Evolutionary conservation across 2,329 filamentous ascomycete genomes (phyloP), one percentile per base, ranked within the genome.

Genomic region (Trichoderma koningii): DNA sequence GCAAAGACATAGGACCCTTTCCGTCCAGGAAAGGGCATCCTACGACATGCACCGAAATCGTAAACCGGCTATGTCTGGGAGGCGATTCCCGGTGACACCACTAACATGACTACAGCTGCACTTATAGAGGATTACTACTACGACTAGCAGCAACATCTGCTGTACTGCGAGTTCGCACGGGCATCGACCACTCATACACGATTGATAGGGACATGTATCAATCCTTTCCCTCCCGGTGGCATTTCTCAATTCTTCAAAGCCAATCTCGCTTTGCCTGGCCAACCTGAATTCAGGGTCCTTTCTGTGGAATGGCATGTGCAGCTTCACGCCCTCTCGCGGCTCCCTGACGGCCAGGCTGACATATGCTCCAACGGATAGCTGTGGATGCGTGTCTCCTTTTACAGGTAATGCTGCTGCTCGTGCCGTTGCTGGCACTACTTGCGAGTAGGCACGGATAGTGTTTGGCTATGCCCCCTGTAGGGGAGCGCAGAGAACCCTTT

Each of bases 221-320:
- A 23, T 45, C 34, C 30, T n/a, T 45, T 48, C 42, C n/a, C 42
- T 45, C 14, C 7, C 42, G n/a, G n/a, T 55, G 30, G 21, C 52
- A 6, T 30, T 30, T 26, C 21, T 23, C 21, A 23, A 23, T 42
- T 55, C 19, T 26, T 9, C 19, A 62, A 44, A 14, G 50, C 47
- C 48, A 62, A 62, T 62, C 59, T 62, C 59, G 59, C 59, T 53
- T 62, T 62, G 38, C 14, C 59, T 23, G 59, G 59, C 57, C 21
- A 47, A 38, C 21, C 34, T 30, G 47, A 21, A 21, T 23, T 41
- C n/a, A 34, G 38, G 48, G 51, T 52, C 47, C 28, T 42, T 56
- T 23, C 42, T 21, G 59, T 19, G 55, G 50, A 12, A 56, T 45
- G 55, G 41, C 55, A 15, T 42, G 55, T 62, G 59, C 59, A 53